Conservation (phyloP, 148 eudicot species). For the Fagopyrum tataricum region DNA sequence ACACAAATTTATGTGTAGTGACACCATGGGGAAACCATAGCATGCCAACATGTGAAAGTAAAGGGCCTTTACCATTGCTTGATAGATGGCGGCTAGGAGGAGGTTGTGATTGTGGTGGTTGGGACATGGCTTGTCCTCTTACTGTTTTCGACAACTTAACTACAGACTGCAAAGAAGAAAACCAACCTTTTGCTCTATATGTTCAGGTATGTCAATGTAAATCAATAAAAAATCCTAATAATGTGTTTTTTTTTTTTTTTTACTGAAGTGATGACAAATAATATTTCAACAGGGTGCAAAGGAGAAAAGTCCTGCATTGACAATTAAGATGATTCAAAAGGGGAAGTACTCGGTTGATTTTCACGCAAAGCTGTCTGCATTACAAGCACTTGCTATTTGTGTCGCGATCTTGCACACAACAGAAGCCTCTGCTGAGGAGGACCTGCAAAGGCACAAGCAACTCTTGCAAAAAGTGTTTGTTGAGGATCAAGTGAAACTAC, state of each 20-base stretch:
- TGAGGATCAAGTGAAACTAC: conserved; percentile 54
- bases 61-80: conserved; percentile 73
- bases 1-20: conserved; percentile 53
- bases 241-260: background rate
- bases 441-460: conserved; percentile 41
- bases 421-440: conserved; percentile 42
- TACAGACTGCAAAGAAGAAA: conserved; percentile 25
- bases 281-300: conserved; percentile 51
- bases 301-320: conserved; percentile 47
- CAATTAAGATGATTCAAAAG: conserved; percentile 37
- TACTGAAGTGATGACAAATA: background rate
- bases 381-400: conserved; percentile 83
- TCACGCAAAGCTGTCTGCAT: conserved; percentile 65
- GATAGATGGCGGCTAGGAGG: conserved; percentile 89
- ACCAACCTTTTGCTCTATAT: conserved; percentile 49
- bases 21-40: conserved; percentile 72
- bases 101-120: conserved; percentile 94
- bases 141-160: conserved; percentile 43
- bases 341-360: conserved; percentile 65
- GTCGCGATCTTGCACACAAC: conserved; percentile 67
- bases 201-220: conserved; percentile 38
- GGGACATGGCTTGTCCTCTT: conserved; percentile 95
- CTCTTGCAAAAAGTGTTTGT: conserved; percentile 43
- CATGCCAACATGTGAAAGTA: conserved; percentile 45
- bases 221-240: background rate